Conservation (phyloP, 2,329 filamentous ascomycete genomes). For the Colletotrichum tabaci region DNA sequence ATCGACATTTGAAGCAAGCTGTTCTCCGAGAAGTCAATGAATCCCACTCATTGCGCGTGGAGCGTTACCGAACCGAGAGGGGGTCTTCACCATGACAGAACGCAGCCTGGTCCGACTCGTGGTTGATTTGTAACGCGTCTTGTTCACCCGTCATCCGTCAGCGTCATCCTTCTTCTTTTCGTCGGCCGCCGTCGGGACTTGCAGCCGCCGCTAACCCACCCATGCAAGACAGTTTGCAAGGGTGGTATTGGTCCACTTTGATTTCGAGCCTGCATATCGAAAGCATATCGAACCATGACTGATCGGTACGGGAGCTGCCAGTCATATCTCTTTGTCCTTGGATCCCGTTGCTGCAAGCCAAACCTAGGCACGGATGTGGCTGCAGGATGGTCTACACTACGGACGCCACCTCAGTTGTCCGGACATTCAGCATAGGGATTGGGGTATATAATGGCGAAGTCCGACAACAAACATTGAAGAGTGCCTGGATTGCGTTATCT, state of each 20-base stretch:
- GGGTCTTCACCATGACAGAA: not conserved
- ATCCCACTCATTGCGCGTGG: not conserved
- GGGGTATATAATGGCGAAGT: conserved; percentile 23
- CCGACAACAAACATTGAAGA: conserved; percentile 1
- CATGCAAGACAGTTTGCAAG: not conserved
- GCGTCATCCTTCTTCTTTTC: not conserved
- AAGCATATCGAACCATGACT: not conserved
- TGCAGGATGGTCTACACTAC: conserved; percentile 1
- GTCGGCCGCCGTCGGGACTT: conserved; percentile 18
- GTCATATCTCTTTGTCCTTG: not conserved
- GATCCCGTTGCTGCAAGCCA: not conserved
- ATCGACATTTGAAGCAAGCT: too few species aligned
- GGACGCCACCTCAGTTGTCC: conserved; percentile 11
- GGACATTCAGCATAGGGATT: not conserved
- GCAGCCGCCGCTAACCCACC: conserved; percentile 14
- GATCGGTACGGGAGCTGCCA: not conserved
- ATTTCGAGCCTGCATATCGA: not conserved
- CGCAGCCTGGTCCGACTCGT: not conserved
- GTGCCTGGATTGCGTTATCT: too few species aligned
- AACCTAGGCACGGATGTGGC: not conserved
- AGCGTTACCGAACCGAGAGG: not conserved
- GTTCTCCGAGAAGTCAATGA: too few species aligned
- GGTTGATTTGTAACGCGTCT: conserved; percentile 24
- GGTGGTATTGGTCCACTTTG: not conserved
- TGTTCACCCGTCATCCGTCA: too few species aligned